A percentile compares a stretch with the other conserved stretches of the same genome.
These are phyloP conservation scores for Umbelopsis sp. DNA, from an alignment of 371 early-diverging fungal genomes.

Conservation along the genomic window DNA sequence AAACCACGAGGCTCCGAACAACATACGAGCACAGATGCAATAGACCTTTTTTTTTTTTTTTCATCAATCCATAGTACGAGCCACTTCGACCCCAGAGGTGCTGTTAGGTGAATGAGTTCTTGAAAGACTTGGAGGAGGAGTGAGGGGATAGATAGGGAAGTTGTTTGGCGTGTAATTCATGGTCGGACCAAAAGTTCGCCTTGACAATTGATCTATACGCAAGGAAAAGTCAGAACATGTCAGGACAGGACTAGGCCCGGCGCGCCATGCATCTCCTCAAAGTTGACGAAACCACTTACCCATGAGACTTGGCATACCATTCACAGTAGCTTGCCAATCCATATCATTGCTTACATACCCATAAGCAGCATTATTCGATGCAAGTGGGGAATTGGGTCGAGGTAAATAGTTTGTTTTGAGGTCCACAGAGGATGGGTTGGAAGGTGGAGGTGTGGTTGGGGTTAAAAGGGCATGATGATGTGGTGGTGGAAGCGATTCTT, in stretches of 20 bases:
- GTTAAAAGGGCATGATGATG: conserved; percentile 5
- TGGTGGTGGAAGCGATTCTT: background rate
- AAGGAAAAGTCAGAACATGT: background rate
- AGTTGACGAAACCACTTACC: background rate
- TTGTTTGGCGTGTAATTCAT: conserved; percentile 28
- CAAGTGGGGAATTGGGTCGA: background rate
- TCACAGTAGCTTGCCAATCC: conserved; percentile 14
- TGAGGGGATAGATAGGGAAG: conserved; percentile 40
- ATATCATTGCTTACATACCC: background rate
- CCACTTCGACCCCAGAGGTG: conserved; percentile 5
- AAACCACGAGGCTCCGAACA: conserved; percentile 10
- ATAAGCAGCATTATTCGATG: background rate
- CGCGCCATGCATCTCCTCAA: background rate
- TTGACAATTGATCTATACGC: conserved; percentile 35
- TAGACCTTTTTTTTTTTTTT: background rate
- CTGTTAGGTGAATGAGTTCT: conserved; percentile 20
- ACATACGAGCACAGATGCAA: background rate
- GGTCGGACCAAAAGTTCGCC: conserved; percentile 33
- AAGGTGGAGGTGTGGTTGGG: conserved; percentile 10
- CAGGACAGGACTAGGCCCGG: too few species aligned
- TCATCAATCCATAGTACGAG: conserved; percentile 11
- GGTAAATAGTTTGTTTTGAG: conserved; percentile 10
- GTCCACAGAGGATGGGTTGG: conserved; percentile 9
- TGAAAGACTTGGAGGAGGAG: conserved; percentile 28
- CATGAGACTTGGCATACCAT: conserved; percentile 15